phyloP scores from a whole-genome alignment of 805 yeast genomes.

The Cyberlindnera galapagoensis region DNA sequence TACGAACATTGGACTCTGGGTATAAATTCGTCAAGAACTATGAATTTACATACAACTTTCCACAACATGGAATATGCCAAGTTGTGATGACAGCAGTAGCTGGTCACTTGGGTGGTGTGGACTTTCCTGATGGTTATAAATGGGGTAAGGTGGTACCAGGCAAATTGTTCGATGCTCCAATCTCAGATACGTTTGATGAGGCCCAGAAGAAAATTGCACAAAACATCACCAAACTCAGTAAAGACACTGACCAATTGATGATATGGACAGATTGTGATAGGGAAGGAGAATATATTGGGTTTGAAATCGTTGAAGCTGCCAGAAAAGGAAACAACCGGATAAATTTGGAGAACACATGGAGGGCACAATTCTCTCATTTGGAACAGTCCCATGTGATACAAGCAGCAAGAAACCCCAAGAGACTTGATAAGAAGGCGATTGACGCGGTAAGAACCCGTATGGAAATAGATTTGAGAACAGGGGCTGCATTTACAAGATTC shows the following conservation, averaged over 20 bases:
- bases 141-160: conserved; percentile 58
- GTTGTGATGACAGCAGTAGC: conserved; percentile 89
- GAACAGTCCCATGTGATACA: conserved; percentile 65
- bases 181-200: conserved; percentile 34
- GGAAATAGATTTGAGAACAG: conserved; percentile 85
- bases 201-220: conserved; percentile 44
- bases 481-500: conserved; percentile 81
- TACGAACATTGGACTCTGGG: conserved; percentile 38
- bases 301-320: conserved; percentile 74
- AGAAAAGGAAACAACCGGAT: conserved; percentile 38
- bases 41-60: conserved; percentile 65
- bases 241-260: conserved; percentile 57
- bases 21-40: conserved; percentile 72
- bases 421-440: conserved; percentile 60
- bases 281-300: conserved; percentile 92
- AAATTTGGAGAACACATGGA: conserved; percentile 42
- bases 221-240: conserved; percentile 65
- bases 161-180: conserved; percentile 65
- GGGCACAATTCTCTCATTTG: conserved; percentile 85
- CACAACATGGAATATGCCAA: conserved; percentile 53
- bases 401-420: conserved; percentile 68
- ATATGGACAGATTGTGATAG: conserved; percentile 99
- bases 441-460: conserved; percentile 81
- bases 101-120: conserved; percentile 73
- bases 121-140: conserved; percentile 53